These are phyloP conservation scores for Colletotrichum navitas DNA, from an alignment of 2,329 filamentous ascomycete species.

Conservation along the genomic window DNA sequence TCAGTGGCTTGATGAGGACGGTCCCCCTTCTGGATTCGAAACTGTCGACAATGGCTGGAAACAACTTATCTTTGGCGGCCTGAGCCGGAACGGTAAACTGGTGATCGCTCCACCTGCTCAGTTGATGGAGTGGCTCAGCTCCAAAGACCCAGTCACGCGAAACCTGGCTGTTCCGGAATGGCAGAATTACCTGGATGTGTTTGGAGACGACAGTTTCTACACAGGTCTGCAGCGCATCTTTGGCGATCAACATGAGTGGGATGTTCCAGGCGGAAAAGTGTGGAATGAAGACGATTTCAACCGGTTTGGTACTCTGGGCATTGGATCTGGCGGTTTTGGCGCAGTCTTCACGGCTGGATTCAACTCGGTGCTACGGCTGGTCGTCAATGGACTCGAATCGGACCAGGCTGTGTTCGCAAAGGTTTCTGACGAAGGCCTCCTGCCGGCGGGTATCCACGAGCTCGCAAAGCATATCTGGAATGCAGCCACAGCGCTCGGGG, in stretches of 20 bases:
- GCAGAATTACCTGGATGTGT: conserved; percentile 21
- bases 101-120: background rate
- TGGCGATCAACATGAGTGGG: conserved; percentile 14
- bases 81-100: background rate
- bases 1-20: background rate
- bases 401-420: background rate
- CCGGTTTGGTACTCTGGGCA: conserved; percentile 20
- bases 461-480: background rate
- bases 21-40: background rate
- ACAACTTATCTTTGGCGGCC: background rate
- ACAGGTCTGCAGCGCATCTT: conserved; percentile 19
- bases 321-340: conserved; percentile 23
- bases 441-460: background rate
- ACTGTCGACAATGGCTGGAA: background rate
- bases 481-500: background rate
- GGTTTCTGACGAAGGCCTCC: background rate
- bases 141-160: background rate
- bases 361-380: conserved; percentile 16
- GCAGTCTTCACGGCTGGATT: conserved; percentile 22
- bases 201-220: conserved; percentile 28
- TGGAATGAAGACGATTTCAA: conserved; percentile 11
- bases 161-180: conserved; percentile 11
- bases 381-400: conserved; percentile 10
- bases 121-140: background rate
- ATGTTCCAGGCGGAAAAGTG: background rate